Percentiles rank a stretch among this genome's conserved stretches.
phyloP scores from a whole-genome alignment of 257 asterid species.

The Solanum infundibuliforme region DNA sequence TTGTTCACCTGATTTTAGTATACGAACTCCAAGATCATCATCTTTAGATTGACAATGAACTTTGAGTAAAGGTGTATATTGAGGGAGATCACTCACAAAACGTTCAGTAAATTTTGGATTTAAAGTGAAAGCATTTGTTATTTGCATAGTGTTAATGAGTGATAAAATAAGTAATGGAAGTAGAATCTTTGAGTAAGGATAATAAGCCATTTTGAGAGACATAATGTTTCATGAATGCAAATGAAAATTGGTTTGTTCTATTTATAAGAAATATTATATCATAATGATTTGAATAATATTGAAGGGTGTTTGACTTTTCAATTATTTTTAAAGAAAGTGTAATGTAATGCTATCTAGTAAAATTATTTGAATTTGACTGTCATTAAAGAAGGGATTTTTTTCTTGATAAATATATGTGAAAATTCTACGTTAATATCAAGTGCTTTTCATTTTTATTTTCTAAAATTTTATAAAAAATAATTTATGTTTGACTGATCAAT shows the following conservation, averaged over 20 bases:
- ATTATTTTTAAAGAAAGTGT: too few species aligned
- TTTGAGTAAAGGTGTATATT: neutral
- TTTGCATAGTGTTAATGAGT: neutral
- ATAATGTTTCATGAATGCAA: neutral
- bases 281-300: neutral
- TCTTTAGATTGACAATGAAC: neutral
- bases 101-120: neutral
- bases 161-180: neutral
- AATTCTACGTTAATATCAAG: too few species aligned
- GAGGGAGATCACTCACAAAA: neutral
- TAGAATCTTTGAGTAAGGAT: neutral
- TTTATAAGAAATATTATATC: neutral
- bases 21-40: neutral
- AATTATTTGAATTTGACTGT: too few species aligned
- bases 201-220: neutral
- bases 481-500: too few species aligned
- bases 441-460: too few species aligned
- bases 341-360: too few species aligned
- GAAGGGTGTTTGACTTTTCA: neutral
- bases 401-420: too few species aligned
- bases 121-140: neutral
- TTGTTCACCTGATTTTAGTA: neutral
- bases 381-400: too few species aligned
- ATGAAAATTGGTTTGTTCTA: neutral
- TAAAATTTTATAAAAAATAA: too few species aligned